These are phyloP conservation scores for Nemania diffusa DNA, from an alignment of 2,329 filamentous ascomycete genomes.

Conservation along the genomic window DNA sequence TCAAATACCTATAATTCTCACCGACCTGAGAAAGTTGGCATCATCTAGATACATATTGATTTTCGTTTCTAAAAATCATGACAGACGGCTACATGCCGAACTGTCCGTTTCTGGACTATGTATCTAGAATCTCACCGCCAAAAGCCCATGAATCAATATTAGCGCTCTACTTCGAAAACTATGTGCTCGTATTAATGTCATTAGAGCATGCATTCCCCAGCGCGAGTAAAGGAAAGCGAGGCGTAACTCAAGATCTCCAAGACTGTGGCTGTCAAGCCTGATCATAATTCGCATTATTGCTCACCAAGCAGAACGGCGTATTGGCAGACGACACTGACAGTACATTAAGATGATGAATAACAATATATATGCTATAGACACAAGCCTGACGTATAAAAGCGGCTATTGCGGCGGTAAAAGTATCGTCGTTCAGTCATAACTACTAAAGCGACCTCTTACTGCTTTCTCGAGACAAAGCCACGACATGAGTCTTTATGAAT, in stretches of 20 bases:
- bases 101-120: slow-evolving; percentile 1
- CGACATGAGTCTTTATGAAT: neutral
- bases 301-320: slow-evolving; percentile 18
- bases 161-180: neutral
- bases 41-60: neutral
- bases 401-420: neutral
- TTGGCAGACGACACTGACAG: slow-evolving; percentile 4
- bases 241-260: slow-evolving; percentile 27
- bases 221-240: slow-evolving; percentile 14
- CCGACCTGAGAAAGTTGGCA: neutral
- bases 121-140: slow-evolving; percentile 1
- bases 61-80: slow-evolving; percentile 11
- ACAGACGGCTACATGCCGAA: slow-evolving; percentile 33
- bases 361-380: neutral
- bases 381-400: slow-evolving; percentile 13
- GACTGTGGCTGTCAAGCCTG: slow-evolving; percentile 26
- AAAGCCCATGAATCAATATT: slow-evolving; percentile 12
- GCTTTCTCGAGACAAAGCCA: neutral
- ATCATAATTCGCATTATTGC: slow-evolving; percentile 22
- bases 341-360: neutral
- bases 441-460: neutral
- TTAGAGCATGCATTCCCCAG: slow-evolving; percentile 17
- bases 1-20: neutral
- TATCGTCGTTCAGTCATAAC: neutral
- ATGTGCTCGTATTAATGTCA: slow-evolving; percentile 18